Evolutionary conservation across 306 rosid genomes (phyloP), one percentile per base, ranked within the genome.

Genomic region (Morella rubra): DNA sequence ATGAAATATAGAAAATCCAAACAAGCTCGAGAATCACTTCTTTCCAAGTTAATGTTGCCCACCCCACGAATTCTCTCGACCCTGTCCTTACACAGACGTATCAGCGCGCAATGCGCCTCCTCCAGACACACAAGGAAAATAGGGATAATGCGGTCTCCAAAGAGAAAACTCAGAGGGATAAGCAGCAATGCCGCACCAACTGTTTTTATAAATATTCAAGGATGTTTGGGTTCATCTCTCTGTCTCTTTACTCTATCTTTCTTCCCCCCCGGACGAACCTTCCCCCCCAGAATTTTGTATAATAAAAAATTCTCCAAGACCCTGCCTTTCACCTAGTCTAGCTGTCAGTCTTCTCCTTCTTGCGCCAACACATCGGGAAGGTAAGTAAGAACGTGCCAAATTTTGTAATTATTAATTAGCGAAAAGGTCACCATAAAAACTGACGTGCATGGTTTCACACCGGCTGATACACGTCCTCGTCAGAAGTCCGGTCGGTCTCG

Each of bases 391-490:
- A 69, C 32, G 71, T 42, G 71, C 46, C 47, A 40, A 14, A 40
- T 40, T 61, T 13, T 62, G 4, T 3, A 54, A n/a, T n/a, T 54
- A 1, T 53, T 53, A 16, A 16, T 54, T 6, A 54, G 20, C 6
- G 16, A 54, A 53, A 18, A 53, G 6, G 8, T 4, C 52, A 14
- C 1, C 52, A 53, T 53, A 37, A 37, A 10, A 64, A 3, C 3
- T 16, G 41, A 40, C 49, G 47, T 64, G 70, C 70, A 41, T 64
- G 70, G 20, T 64, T 64, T 16, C 6, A 47, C 70, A 19, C 44
- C 42, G 3, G 80, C 80, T 77, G 80, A 67, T 54, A 1, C 75
- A 46, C 41, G 49, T 69, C 67, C 80, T 55, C 75, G 70, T 69
- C 68, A 64, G 74, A 69, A 44, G 37, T 8, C 67, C 41, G 24